These are phyloP conservation scores for Pyrenophora graminea DNA, from an alignment of 2,329 filamentous ascomycete species.

Conservation along the genomic window DNA sequence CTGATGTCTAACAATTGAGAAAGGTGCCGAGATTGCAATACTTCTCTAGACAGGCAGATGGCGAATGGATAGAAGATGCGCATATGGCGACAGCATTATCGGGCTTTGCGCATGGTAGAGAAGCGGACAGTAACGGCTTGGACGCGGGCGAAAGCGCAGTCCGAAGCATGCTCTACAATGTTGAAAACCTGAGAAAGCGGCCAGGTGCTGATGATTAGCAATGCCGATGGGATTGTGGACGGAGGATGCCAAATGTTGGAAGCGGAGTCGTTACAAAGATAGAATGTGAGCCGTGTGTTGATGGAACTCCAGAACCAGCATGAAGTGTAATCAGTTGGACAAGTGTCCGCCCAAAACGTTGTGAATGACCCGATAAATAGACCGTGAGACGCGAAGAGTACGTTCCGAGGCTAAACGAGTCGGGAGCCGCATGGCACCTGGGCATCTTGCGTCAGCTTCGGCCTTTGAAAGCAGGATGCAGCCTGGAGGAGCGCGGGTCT, in stretches of 20 bases:
- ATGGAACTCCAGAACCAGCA: conserved; percentile 20
- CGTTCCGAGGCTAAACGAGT: conserved; percentile 18
- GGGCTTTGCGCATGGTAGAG: conserved; percentile 18
- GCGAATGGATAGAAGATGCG: conserved; percentile 31
- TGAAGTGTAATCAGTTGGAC: conserved; percentile 21
- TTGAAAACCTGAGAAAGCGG: conserved; percentile 57
- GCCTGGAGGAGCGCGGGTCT: conserved; percentile 16
- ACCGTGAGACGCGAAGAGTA: not conserved
- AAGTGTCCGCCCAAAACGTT: conserved; percentile 5
- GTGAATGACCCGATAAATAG: not conserved
- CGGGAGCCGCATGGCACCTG: conserved; percentile 6
- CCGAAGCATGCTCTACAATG: conserved; percentile 52
- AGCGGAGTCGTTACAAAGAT: conserved; percentile 8
- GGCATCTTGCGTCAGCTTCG: conserved; percentile 17
- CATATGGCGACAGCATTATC: conserved; percentile 20
- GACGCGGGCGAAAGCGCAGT: conserved; percentile 44
- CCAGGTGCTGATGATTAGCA: conserved; percentile 44
- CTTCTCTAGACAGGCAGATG: conserved; percentile 26
- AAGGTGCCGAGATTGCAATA: conserved; percentile 30
- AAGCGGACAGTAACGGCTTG: conserved; percentile 25
- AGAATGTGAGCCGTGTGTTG: conserved; percentile 22
- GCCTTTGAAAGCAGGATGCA: conserved; percentile 5
- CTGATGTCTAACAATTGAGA: conserved; percentile 20
- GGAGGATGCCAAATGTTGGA: not conserved
- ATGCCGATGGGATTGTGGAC: conserved; percentile 1